phyloP scores from a whole-genome alignment of 805 yeast genomes.

The Starmerella vitae region DNA sequence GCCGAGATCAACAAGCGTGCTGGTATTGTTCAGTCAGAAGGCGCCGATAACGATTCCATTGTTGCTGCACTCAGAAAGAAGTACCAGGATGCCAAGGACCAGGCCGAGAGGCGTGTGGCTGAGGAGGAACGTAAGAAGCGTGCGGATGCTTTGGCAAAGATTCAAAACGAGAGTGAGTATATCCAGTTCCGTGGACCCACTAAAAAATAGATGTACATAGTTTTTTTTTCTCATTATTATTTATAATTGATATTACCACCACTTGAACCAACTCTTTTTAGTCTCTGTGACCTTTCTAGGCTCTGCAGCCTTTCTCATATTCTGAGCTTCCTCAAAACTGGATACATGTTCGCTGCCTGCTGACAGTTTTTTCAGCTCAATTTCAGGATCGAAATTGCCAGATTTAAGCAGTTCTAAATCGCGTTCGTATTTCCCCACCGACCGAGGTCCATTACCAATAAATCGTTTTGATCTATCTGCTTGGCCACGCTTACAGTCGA shows the following conservation, averaged over 20 bases:
- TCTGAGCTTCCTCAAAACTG: conserved; percentile 10
- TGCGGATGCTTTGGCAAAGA: conserved; percentile 16
- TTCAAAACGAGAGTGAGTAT: conserved; percentile 16
- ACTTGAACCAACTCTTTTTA: conserved; percentile 4
- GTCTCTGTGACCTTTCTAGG: background rate
- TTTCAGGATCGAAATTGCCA: conserved; percentile 72
- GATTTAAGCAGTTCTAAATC: conserved; percentile 62
- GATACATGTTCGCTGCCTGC: conserved; percentile 17
- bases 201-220: background rate
- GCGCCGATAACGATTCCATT: conserved; percentile 21
- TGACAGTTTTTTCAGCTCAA: conserved; percentile 61
- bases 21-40: conserved; percentile 17
- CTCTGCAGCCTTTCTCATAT: conserved; percentile 6
- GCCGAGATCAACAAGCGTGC: conserved; percentile 22
- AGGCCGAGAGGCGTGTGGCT: conserved; percentile 26
- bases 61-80: conserved; percentile 20
- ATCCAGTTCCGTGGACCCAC: conserved; percentile 12
- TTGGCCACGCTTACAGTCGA: conserved; percentile 83
- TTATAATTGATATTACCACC: too few species aligned
- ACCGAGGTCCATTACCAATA: conserved; percentile 83
- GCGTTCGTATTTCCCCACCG: conserved; percentile 86
- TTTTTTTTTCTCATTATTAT: too few species aligned
- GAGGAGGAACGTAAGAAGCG: conserved; percentile 23
- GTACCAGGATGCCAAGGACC: conserved; percentile 25
- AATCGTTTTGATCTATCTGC: conserved; percentile 82